A percentile compares a stretch with the other conserved stretches of the same genome.
These are phyloP conservation scores for Aureobasidium sp. DNA, from an alignment of 2,329 filamentous ascomycete species.

Conservation along the genomic window DNA sequence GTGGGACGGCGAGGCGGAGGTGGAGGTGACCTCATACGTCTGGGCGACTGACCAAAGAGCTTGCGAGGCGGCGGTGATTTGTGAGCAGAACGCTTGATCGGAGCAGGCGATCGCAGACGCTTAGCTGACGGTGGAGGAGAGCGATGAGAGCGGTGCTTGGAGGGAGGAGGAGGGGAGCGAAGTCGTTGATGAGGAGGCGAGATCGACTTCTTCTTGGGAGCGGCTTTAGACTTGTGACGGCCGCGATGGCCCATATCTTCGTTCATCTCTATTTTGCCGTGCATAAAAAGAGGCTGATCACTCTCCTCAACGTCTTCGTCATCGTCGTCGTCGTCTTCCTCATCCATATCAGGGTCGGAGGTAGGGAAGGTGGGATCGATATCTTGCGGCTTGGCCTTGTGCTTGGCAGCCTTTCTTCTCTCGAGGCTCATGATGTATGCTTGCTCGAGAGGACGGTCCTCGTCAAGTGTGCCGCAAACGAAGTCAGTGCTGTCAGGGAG, in stretches of 20 bases:
- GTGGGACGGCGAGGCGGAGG: constrained; percentile 36
- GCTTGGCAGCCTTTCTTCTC: constrained; percentile 72
- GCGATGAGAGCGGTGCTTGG: constrained; percentile 26
- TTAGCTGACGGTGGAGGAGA: constrained; percentile 37
- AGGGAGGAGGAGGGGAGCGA: constrained; percentile 37
- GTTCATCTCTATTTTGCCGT: constrained; percentile 55
- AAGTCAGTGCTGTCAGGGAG: constrained; percentile 97
- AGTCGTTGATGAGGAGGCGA: constrained; percentile 56
- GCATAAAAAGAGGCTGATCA: constrained; percentile 62
- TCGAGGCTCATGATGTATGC: constrained; percentile 83
- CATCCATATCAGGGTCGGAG: constrained; percentile 79
- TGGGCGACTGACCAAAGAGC: constrained; percentile 65
- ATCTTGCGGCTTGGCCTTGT: constrained; percentile 82
- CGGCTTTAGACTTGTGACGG: constrained; percentile 24
- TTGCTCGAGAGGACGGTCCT: constrained; percentile 89
- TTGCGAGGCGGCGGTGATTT: constrained; percentile 38
- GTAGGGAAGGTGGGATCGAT: constrained; percentile 97
- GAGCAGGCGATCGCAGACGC: constrained; percentile 26
- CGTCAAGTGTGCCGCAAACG: constrained; percentile 95
- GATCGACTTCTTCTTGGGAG: constrained; percentile 36
- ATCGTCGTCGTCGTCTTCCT: constrained; percentile 57
- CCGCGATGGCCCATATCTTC: constrained; percentile 48
- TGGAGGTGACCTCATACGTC: constrained; percentile 45
- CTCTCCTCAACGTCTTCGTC: constrained; percentile 47
- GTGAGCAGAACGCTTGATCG: constrained; percentile 25